Evolutionary conservation across 148 eudicot genomes (phyloP).

Genomic region (Vaccinium macrocarpon): DNA sequence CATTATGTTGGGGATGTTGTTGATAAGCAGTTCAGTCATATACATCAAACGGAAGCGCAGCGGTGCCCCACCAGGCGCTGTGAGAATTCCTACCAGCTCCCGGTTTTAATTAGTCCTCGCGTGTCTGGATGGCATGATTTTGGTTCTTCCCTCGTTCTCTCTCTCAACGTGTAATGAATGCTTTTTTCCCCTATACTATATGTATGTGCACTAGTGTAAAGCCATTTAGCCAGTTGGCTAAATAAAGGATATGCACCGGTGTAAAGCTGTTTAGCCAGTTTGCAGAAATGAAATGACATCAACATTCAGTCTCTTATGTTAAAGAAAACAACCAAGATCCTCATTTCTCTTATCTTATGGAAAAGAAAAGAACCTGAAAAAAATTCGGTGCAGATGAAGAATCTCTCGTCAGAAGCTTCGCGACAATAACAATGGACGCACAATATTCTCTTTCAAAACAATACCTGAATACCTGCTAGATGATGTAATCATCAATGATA

Average conservation of each 20-base stretch:
- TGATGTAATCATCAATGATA: background rate
- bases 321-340: background rate
- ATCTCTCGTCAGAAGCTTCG: background rate
- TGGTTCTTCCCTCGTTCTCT: background rate
- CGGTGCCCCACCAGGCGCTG: slow-evolving; percentile 24
- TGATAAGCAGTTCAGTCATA: slow-evolving; percentile 38
- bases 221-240: background rate
- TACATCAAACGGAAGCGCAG: slow-evolving; percentile 36
- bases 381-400: background rate
- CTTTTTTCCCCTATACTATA: too few relatives aligned
- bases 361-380: background rate
- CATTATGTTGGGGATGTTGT: slow-evolving; percentile 33
- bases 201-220: background rate
- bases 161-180: background rate
- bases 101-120: slow-evolving; percentile 25
- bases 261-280: too few relatives aligned
- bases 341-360: background rate
- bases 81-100: slow-evolving; percentile 34
- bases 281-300: background rate
- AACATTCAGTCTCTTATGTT: background rate
- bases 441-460: too few relatives aligned
- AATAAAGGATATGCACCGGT: too few relatives aligned
- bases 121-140: background rate
- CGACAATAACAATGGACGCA: background rate
- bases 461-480: background rate